Conservation (phyloP, 2,329 filamentous ascomycete species). For the Thelonectria rubi region DNA sequence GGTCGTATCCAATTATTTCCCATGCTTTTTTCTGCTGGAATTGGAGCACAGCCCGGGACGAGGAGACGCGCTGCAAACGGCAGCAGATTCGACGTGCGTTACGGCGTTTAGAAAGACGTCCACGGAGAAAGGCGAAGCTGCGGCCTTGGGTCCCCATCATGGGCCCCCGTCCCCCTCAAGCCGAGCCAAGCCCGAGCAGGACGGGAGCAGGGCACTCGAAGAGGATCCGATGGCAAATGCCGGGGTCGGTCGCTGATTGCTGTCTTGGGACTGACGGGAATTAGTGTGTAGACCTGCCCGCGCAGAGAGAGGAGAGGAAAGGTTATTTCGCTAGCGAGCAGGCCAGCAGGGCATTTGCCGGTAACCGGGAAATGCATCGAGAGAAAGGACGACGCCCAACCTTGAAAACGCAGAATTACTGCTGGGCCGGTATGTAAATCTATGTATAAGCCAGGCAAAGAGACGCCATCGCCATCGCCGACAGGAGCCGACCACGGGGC, state of each 20-base stretch:
- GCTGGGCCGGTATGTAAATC: slow-evolving; percentile 1
- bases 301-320: too few relatives aligned
- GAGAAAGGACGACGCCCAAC: background rate
- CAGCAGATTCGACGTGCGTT: background rate
- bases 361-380: slow-evolving; percentile 3
- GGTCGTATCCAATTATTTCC: slow-evolving; percentile 10
- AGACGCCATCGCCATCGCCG: background rate
- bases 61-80: background rate
- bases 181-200: background rate
- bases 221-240: slow-evolving; percentile 13
- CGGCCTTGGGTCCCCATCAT: background rate
- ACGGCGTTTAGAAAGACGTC: background rate
- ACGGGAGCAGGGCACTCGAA: background rate
- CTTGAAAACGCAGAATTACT: too few relatives aligned
- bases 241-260: slow-evolving; percentile 3
- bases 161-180: background rate
- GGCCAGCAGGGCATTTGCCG: slow-evolving; percentile 4
- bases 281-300: too few relatives aligned
- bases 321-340: background rate
- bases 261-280: background rate
- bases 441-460: background rate
- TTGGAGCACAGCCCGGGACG: background rate
- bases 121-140: slow-evolving; percentile 12
- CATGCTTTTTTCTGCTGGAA: background rate
- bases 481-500: background rate